A percentile compares a stretch with the other conserved stretches of the same genome.
These are phyloP conservation scores for Penicillium diatomitis DNA, from an alignment of 495 filamentous ascomycete species.

Conservation along the genomic window DNA sequence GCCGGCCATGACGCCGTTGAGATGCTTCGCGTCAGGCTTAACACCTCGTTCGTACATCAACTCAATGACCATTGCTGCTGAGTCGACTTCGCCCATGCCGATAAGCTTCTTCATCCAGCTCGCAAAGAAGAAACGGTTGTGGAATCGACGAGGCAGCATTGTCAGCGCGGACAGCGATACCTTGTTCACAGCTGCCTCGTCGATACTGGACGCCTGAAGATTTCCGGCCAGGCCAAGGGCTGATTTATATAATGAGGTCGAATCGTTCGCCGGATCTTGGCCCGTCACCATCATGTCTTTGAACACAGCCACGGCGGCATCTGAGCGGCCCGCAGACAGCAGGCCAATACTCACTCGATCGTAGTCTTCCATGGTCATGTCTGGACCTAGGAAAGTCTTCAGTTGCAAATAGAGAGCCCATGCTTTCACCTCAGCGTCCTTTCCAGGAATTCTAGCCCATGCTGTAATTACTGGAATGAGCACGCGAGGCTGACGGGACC, in stretches of 20 bases:
- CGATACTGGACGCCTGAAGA: slow-evolving; percentile 39
- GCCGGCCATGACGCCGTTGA: slow-evolving; percentile 68
- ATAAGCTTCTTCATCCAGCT: slow-evolving; percentile 77
- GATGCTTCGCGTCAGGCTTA: slow-evolving; percentile 53
- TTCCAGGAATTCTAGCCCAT: slow-evolving; percentile 26
- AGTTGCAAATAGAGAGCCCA: slow-evolving; percentile 61
- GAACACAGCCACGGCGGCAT: slow-evolving; percentile 63
- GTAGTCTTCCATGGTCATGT: slow-evolving; percentile 67
- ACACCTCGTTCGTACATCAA: slow-evolving; percentile 59
- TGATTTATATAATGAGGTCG: slow-evolving; percentile 38
- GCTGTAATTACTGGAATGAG: slow-evolving; percentile 55
- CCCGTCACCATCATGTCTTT: slow-evolving; percentile 76
- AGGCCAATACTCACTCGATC: slow-evolving; percentile 57
- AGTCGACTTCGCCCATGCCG: slow-evolving; percentile 59
- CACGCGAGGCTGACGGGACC: slow-evolving; percentile 45
- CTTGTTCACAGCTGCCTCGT: slow-evolving; percentile 39
- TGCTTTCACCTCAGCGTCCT: slow-evolving; percentile 43
- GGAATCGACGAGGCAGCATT: slow-evolving; percentile 49
- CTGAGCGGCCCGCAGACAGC: slow-evolving; percentile 46
- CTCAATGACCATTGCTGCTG: slow-evolving; percentile 57
- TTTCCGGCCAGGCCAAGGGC: slow-evolving; percentile 35
- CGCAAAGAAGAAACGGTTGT: slow-evolving; percentile 72
- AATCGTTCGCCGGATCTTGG: slow-evolving; percentile 39
- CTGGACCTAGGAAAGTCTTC: slow-evolving; percentile 45
- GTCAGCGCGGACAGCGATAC: slow-evolving; percentile 43